Conservation (phyloP, 306 rosid genomes). For the Neltuma alba region DNA sequence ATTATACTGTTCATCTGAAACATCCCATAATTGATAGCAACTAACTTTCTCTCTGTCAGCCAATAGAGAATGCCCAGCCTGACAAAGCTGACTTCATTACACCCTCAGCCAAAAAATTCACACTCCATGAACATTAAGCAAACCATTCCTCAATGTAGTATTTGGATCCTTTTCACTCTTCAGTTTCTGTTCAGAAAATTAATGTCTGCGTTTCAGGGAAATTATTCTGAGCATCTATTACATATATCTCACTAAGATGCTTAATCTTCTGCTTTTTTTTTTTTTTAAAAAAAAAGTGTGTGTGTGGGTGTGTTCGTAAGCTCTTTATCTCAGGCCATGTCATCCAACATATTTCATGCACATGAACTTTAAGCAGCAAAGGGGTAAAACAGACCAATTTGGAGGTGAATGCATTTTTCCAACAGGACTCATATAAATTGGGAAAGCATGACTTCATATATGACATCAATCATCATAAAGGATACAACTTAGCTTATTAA, state of each 20-base stretch:
- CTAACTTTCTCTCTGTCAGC: not conserved
- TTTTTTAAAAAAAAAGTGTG: not conserved
- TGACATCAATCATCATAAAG: constrained; percentile 24
- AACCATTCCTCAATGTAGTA: not conserved
- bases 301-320: too few species aligned
- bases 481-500: not conserved
- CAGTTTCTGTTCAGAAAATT: not conserved
- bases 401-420: not conserved
- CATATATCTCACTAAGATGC: not conserved
- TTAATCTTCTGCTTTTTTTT: not conserved
- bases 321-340: not conserved
- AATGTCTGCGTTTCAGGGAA: not conserved
- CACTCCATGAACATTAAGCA: not conserved
- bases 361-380: not conserved
- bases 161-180: not conserved
- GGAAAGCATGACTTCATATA: constrained; percentile 33
- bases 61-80: not conserved
- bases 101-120: not conserved
- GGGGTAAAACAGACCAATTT: not conserved
- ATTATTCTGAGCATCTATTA: not conserved
- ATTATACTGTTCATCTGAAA: not conserved
- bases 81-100: not conserved
- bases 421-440: not conserved
- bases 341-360: not conserved
- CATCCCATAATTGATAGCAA: not conserved